phyloP scores from a whole-genome alignment of 2,329 filamentous ascomycete genomes.

The Microcyclospora tardicrescens region DNA sequence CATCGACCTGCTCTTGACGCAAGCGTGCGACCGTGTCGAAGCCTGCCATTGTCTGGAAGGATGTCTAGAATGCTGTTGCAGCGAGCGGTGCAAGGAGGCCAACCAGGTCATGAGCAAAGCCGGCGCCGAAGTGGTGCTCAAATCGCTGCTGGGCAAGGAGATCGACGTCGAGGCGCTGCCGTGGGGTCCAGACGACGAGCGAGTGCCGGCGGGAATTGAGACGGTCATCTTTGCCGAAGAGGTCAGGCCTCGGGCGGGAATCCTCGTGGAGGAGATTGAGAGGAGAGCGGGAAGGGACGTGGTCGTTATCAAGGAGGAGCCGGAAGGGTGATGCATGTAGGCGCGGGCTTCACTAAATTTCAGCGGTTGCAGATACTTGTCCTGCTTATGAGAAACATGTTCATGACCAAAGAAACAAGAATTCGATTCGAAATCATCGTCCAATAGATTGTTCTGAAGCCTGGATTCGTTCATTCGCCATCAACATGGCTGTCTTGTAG shows the following conservation, averaged over 20 bases:
- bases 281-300: conserved; percentile 13
- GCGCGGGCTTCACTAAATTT: too few species aligned
- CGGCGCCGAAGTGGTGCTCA: conserved; percentile 69
- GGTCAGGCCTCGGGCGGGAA: conserved; percentile 39
- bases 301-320: conserved; percentile 23
- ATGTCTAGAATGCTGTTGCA: conserved; percentile 81
- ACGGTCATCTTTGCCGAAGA: conserved; percentile 65
- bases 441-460: too few species aligned
- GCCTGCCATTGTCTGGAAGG: conserved; percentile 65
- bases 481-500: too few species aligned
- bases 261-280: conserved; percentile 29
- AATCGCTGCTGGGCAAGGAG: conserved; percentile 58
- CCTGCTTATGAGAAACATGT: too few species aligned
- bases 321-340: conserved; percentile 2
- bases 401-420: too few species aligned
- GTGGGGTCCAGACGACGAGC: conserved; percentile 64
- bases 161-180: conserved; percentile 76
- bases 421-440: too few species aligned
- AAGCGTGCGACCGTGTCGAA: conserved; percentile 65
- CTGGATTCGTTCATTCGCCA: too few species aligned
- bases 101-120: conserved; percentile 93
- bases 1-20: conserved; percentile 60
- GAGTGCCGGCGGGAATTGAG: conserved; percentile 58
- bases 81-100: conserved; percentile 68
- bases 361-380: too few species aligned